Evolutionary conservation across 1,284 basidiomycete genomes (phyloP).

Genomic region (Marasmius tenuissimus): DNA sequence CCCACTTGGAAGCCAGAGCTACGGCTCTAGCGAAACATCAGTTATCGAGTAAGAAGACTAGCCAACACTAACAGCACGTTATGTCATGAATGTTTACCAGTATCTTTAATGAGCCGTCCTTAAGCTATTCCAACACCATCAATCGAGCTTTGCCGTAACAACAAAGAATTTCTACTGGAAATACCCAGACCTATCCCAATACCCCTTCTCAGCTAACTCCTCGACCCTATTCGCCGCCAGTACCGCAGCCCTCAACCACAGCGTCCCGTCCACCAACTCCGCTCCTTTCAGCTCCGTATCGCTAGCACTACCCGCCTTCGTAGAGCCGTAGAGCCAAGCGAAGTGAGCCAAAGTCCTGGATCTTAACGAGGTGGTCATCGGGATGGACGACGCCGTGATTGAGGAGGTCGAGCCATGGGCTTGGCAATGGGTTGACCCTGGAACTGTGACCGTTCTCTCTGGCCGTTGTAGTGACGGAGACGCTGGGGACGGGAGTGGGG

Average conservation of each 20-base stretch:
- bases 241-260: conserved; percentile 56
- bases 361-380: conserved; percentile 65
- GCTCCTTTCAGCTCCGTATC: conserved; percentile 42
- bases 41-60: too few species aligned
- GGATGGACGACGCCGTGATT: conserved; percentile 44
- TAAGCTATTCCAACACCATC: too few species aligned
- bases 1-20: too few species aligned
- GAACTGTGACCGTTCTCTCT: conserved; percentile 20
- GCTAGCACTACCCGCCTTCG: conserved; percentile 33
- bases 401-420: conserved; percentile 11
- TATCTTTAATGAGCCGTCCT: too few species aligned
- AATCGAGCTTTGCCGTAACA: too few species aligned
- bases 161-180: too few species aligned
- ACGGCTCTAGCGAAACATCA: too few species aligned
- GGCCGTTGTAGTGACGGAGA: conserved; percentile 16
- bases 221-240: conserved; percentile 31
- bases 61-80: too few species aligned
- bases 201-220: conserved; percentile 3
- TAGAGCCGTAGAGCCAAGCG: conserved; percentile 44
- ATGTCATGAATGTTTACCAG: too few species aligned
- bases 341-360: conserved; percentile 59
- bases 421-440: not conserved
- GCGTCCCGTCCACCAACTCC: conserved; percentile 55
- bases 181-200: conserved; percentile 7
- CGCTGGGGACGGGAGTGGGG: conserved; percentile 27